Evolutionary conservation across 2,329 filamentous ascomycete species (phyloP).

Genomic region (Chaetomium sp.): DNA sequence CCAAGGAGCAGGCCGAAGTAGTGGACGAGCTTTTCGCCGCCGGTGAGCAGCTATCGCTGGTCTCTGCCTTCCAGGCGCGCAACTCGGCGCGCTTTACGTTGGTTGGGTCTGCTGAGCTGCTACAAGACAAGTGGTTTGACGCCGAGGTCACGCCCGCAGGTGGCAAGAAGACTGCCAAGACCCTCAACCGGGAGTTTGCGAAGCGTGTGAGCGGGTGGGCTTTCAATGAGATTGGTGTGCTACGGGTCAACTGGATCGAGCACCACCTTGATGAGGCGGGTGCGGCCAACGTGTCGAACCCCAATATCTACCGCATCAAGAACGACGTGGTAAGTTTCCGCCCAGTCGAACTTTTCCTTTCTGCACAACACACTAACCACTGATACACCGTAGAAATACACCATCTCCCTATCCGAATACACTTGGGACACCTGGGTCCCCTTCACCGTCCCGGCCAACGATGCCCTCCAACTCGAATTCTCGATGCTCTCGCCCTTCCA

Average conservation of each 20-base stretch:
- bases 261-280: slow-evolving; percentile 61
- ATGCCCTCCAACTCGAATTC: slow-evolving; percentile 89
- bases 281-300: slow-evolving; percentile 61
- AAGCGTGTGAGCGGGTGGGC: slow-evolving; percentile 86
- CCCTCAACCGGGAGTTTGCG: slow-evolving; percentile 78
- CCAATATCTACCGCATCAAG: slow-evolving; percentile 89
- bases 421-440: slow-evolving; percentile 65
- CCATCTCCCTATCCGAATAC: slow-evolving; percentile 86
- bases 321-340: slow-evolving; percentile 76
- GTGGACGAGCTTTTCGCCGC: slow-evolving; percentile 80
- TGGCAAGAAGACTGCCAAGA: slow-evolving; percentile 48
- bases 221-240: slow-evolving; percentile 87
- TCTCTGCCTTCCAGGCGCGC: slow-evolving; percentile 83
- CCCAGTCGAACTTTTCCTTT: background rate
- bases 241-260: slow-evolving; percentile 76
- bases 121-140: slow-evolving; percentile 84
- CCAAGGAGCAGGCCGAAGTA: slow-evolving; percentile 69
- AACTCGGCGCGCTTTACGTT: slow-evolving; percentile 89
- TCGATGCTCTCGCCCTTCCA: slow-evolving; percentile 98
- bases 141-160: slow-evolving; percentile 62
- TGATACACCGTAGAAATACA: slow-evolving; percentile 59
- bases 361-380: slow-evolving; percentile 25
- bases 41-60: slow-evolving; percentile 74
- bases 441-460: slow-evolving; percentile 61
- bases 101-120: slow-evolving; percentile 76